phyloP scores from a whole-genome alignment of 106 monocot genomes.

The Ottelia alismoides region DNA sequence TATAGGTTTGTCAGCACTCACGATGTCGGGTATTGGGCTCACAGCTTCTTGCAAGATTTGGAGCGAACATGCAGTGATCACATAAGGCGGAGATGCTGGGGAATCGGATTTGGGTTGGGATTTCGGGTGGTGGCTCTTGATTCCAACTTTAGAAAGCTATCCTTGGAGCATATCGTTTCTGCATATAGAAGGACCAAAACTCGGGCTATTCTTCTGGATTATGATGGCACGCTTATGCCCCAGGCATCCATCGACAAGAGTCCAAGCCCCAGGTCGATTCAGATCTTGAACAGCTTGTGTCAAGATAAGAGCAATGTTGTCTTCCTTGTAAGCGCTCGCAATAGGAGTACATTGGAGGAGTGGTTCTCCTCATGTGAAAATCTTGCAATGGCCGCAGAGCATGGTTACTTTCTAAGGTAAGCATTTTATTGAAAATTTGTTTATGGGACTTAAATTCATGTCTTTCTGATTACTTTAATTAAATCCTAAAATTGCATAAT shows the following conservation, averaged over 20 bases:
- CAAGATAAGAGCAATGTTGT: neutral
- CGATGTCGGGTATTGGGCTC: neutral
- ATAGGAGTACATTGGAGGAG: neutral
- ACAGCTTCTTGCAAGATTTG: conserved; percentile 1
- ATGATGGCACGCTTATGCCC: conserved; percentile 1
- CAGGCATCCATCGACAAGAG: neutral
- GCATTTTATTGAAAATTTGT: too few species aligned
- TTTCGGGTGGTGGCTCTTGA: neutral
- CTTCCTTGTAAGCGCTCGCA: conserved; percentile 2
- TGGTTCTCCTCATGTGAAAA: conserved; percentile 1
- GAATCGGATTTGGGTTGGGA: neutral
- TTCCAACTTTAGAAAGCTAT: neutral
- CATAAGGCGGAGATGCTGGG: neutral
- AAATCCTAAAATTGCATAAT: too few species aligned
- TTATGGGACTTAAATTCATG: too few species aligned
- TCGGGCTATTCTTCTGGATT: conserved; percentile 1
- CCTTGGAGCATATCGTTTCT: neutral
- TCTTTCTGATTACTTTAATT: too few species aligned
- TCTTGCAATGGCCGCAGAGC: conserved; percentile 4
- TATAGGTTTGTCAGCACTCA: conserved; percentile 2
- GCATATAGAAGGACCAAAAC: neutral
- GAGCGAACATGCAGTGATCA: conserved; percentile 5
- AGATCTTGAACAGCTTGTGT: neutral
- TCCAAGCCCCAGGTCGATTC: neutral
- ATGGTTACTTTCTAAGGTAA: conserved; percentile 3